phyloP scores from a whole-genome alignment of 345 rosid genomes.

The Eucalyptus sp. region DNA sequence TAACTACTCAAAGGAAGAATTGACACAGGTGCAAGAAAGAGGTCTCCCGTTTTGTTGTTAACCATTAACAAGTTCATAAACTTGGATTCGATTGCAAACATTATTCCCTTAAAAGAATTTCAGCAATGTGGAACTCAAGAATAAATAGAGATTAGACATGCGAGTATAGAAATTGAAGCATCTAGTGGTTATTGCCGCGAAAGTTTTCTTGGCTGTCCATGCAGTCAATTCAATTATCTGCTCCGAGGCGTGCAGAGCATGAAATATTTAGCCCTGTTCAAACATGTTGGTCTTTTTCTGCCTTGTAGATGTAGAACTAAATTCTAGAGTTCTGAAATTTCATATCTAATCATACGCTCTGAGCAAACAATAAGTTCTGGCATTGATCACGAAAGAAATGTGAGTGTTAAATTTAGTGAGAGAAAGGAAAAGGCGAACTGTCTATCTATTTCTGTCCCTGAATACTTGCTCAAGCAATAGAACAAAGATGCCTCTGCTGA shows the following conservation, averaged over 20 bases:
- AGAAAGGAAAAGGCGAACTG: not conserved
- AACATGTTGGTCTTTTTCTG: not conserved
- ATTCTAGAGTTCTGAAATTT: not conserved
- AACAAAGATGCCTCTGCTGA: not conserved
- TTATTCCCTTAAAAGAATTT: not conserved
- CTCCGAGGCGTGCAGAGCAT: not conserved
- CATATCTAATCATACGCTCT: not conserved
- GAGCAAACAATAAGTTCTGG: not conserved
- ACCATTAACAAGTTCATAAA: not conserved
- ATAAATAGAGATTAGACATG: not conserved
- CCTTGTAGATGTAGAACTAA: not conserved
- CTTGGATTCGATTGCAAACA: not conserved
- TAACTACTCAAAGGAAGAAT: not conserved
- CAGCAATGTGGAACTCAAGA: not conserved
- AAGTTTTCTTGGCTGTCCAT: not conserved
- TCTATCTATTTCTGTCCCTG: not conserved
- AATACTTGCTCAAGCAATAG: not conserved
- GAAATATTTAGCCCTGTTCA: not conserved
- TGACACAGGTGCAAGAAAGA: not conserved
- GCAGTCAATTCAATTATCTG: not conserved
- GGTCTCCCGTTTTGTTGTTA: not conserved
- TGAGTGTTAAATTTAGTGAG: not conserved
- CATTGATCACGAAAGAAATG: not conserved
- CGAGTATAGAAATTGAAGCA: not conserved
- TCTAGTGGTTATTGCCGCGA: not conserved